Base-by-base conservation (phyloP, 192 early-diverging fungal species). In the Coemansia sp. region DNA sequence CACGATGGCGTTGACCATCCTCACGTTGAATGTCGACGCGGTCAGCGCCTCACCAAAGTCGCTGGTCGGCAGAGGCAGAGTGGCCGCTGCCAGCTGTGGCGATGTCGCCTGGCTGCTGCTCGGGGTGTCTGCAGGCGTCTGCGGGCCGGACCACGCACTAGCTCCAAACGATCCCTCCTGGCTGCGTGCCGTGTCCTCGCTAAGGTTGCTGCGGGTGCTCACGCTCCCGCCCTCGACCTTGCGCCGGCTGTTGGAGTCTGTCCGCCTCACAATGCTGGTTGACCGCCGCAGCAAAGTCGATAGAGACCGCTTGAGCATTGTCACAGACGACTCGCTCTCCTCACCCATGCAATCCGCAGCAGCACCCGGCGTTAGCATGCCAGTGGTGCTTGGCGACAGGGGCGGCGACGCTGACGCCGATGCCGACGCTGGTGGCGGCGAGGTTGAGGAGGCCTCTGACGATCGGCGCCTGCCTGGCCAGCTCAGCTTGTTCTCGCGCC, bases 241-340 rank as follows among this genome's bases (percentile, higher is more conserved):
- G 8, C 56, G 68, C n/a, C 41, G 50, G 14, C 32, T 12, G 5
- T 15, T 24, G 18, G 65, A 55, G 1, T 62, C 60, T n/a, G 58
- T 58, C 24, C 62, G 27, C 11, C 66, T 70, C 52, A 72, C 65
- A 15, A 69, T 44, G 56, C 70, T 80, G 9, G 70, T 58, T 6
- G 76, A 80, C 37, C 70, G 62, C 26, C 58, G 66, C 46, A 80
- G 42, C 21, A 80, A 60, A 52, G 69, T 63, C n/a, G 76, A 73
- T 0, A 80, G 38, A 21, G 76, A 73, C 29, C 76, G 66, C 63
- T 67, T 80, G 54, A 80, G 46, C 12, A 27, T 27, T 5, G 46
- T 50, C 19, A 50, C 46, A 22, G 46, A 50, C 46, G 46, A 50
- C 46, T 24, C 46, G 26, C 12, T 29, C 24, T 50, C 46, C 46